Evolutionary conservation across 2,329 filamentous ascomycete genomes (phyloP), one percentile per base, ranked within the genome.

Genomic region (Stachybotrys chartarum): DNA sequence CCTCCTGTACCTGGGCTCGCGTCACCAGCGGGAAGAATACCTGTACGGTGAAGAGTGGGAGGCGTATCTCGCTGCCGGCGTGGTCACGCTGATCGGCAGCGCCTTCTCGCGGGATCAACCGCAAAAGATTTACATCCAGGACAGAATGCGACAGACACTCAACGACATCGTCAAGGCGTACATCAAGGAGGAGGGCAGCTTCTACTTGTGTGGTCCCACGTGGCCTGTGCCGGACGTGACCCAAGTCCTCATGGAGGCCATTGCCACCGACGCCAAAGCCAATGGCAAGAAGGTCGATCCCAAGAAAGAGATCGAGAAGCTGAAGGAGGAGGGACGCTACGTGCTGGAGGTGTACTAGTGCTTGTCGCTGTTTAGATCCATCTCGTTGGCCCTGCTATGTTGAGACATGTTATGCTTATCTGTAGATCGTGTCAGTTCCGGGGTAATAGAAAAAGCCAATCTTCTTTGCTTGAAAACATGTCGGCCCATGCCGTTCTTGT

Each of bases 1-100:
- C 59, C 83, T 99, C 54, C 78, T 99, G 57, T 99, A 97, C 81
- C 93, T 99, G 78, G 94, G 94, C 60, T 93, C 91, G 17, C 92
- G 94, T 54, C 92, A 97, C 80, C 91, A 97, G 78, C 90, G 92
- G 61, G 94, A 99, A 75, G 94, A 99, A 76, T 99, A 99, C 75
- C 86, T 97, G 58, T 99, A 97, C 68, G 94, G 94, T 59, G 94
- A 99, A 73, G 94, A 99, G 73, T 99, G 94, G 94, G 94, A 99
- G 73, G 94, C 94, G 0, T 99, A 99, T 75, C 84, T 94, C 68
- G 93, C 92, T 58, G 91, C 94, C 0, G 94, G 94, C 53, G 90
- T 99, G 64, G 92, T 99, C 70, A 99, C 94, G 0, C 82, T 96
- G 47, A 84, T 99, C 52, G 94, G 94, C 53, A 85, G 90, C 53